Base-by-base conservation (phyloP, 352 stramenopile species). In the Pythium grandisporangium region DNA sequence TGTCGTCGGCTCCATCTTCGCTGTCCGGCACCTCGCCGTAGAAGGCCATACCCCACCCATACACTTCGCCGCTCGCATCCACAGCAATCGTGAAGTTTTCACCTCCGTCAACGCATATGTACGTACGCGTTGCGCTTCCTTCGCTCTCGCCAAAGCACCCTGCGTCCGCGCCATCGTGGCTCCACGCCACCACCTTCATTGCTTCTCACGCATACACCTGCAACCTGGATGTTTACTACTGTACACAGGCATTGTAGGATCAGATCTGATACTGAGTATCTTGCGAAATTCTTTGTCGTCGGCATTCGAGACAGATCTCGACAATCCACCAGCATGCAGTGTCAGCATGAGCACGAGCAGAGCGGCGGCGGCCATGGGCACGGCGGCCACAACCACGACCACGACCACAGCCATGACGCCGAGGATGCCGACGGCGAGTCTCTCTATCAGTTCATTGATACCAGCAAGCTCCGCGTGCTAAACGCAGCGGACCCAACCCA, bases 381-480 rank as follows among this genome's bases (percentile, higher is more conserved):
- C 49, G 55, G 75, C 37, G 39, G 47, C 40, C 74, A 87, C 46
- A 53, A 62, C 53, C 79, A 92, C 45, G 58, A 72, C 43, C 66
- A 75, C 30, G 61, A 56, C 38, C 68, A 83, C 41, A 48, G 66
- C 27, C 70, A 83, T 36, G 79, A 90, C 19, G 55, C 82, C 16
- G 71, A 90, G 40, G 68, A 91, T 36, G 61, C 70, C 13, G 66
- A 76, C 14, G 80, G 80, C 16, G 77, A 89, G 42, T 90, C 80
- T 32, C 66, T 93, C 43, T 93, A 74, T 55, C 72, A 61, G 10
- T 93, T 70, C 69, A 83, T 93, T 36, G 80, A 93, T 58, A 91
- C 77, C 16, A 93, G 72, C 64, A 93, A 93, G 50, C 52, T 93
- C 37, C 70, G 77, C 20, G 76, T 77, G 57, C 65, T 90, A 25